A percentile compares a stretch with the other conserved stretches of the same genome.
These are phyloP conservation scores for Morella rubra DNA, from an alignment of 306 rosid genomes.

Conservation along the genomic window DNA sequence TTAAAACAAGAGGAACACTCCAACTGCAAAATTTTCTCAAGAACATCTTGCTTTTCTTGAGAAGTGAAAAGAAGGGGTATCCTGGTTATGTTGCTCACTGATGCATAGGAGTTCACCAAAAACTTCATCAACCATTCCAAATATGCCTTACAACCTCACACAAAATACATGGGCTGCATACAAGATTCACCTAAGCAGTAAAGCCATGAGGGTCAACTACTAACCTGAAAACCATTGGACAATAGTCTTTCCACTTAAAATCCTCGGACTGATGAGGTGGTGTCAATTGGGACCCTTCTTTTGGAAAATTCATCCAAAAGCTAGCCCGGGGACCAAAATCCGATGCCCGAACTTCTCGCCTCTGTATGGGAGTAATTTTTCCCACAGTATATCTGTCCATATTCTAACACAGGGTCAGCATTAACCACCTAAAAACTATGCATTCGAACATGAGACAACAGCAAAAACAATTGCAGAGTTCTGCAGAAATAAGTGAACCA, in stretches of 20 bases:
- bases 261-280: conserved; percentile 95
- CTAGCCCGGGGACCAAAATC: conserved; percentile 98
- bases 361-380: conserved; percentile 93
- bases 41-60: background rate
- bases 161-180: conserved; percentile 11
- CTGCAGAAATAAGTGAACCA: background rate
- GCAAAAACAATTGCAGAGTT: background rate
- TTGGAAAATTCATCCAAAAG: conserved; percentile 99
- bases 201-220: conserved; percentile 24
- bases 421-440: conserved; percentile 31
- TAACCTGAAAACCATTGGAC: conserved; percentile 98
- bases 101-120: background rate
- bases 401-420: conserved; percentile 39
- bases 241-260: conserved; percentile 98
- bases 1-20: background rate
- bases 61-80: background rate
- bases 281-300: conserved; percentile 91
- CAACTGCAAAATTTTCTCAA: background rate
- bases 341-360: conserved; percentile 86
- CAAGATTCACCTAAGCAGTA: conserved; percentile 16
- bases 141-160: conserved; percentile 25
- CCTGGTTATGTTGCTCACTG: conserved; percentile 3
- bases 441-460: conserved; percentile 18
- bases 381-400: conserved; percentile 95
- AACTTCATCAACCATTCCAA: conserved; percentile 18